Evolutionary conservation across 2,329 filamentous ascomycete genomes (phyloP).

Genomic region (Emmonsiellopsis sp.): DNA sequence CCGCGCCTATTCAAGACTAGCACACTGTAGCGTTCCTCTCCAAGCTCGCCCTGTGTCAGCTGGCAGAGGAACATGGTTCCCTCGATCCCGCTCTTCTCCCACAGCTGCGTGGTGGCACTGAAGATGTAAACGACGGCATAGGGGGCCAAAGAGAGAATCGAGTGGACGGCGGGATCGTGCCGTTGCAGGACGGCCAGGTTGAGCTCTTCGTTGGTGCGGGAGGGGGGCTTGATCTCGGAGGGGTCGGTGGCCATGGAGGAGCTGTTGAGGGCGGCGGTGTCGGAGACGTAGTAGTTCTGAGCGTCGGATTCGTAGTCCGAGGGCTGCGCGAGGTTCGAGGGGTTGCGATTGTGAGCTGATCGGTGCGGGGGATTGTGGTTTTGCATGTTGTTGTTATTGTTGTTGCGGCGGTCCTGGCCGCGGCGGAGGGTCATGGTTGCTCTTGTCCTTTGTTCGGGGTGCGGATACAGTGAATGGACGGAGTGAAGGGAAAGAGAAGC

Average conservation of each 20-base stretch:
- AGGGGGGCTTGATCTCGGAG: constrained; percentile 18
- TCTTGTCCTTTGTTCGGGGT: background rate
- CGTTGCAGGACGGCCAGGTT: constrained; percentile 78
- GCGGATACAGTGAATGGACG: background rate
- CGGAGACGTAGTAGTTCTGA: constrained; percentile 37
- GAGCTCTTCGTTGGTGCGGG: constrained; percentile 70
- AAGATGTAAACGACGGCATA: constrained; percentile 84
- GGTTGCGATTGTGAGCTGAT: constrained; percentile 3
- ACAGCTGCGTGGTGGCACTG: constrained; percentile 52
- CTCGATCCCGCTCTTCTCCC: constrained; percentile 81
- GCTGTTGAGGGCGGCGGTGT: constrained; percentile 10
- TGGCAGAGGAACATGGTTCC: constrained; percentile 84
- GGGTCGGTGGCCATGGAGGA: background rate
- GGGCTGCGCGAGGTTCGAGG: constrained; percentile 15
- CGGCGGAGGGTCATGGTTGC: constrained; percentile 24
- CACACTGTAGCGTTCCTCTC: constrained; percentile 45
- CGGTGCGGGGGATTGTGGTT: constrained; percentile 8
- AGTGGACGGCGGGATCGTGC: constrained; percentile 64
- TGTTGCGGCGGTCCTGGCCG: constrained; percentile 18
- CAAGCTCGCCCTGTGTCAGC: constrained; percentile 35
- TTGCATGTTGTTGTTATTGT: constrained; percentile 13
- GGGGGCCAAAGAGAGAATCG: constrained; percentile 70
- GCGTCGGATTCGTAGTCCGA: constrained; percentile 61
- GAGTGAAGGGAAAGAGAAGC: background rate
- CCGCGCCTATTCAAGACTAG: constrained; percentile 67